A percentile compares a stretch with the other conserved stretches of the same genome.
phyloP scores from a whole-genome alignment of 768 basidiomycete genomes.

The Amyloporia xantha region DNA sequence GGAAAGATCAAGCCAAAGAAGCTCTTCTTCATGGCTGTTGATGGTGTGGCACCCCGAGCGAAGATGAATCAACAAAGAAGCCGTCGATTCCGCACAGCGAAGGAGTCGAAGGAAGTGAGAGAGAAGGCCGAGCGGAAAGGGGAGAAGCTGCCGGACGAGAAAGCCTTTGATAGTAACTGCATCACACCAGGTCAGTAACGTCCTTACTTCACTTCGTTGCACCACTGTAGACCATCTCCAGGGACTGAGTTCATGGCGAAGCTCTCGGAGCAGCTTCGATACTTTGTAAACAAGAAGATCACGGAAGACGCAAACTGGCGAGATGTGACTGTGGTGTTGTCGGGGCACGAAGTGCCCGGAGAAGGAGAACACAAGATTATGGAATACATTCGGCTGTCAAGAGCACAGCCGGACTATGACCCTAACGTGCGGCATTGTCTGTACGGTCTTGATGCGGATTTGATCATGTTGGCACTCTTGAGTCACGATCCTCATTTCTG shows the following conservation, averaged over 20 bases:
- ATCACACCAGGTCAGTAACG: conserved; percentile 86
- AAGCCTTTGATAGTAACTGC: conserved; percentile 97
- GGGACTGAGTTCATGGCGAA: conserved; percentile 94
- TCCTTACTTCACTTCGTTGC: background rate
- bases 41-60: conserved; percentile 93
- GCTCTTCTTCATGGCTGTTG: conserved; percentile 97
- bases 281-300: conserved; percentile 98
- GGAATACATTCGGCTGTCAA: conserved; percentile 94
- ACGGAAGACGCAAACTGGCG: conserved; percentile 96
- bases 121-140: conserved; percentile 87
- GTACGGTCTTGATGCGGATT: conserved; percentile 96
- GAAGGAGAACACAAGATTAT: conserved; percentile 99
- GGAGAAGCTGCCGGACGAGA: conserved; percentile 86
- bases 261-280: conserved; percentile 86
- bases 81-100: conserved; percentile 89
- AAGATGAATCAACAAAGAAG: conserved; percentile 99
- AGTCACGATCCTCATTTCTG: conserved; percentile 99
- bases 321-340: conserved; percentile 85
- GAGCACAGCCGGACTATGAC: conserved; percentile 94
- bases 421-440: conserved; percentile 96
- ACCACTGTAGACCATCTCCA: conserved; percentile 21
- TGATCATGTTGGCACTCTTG: conserved; percentile 95
- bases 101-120: conserved; percentile 80
- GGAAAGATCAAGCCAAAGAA: conserved; percentile 97
- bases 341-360: conserved; percentile 96